A percentile compares a stretch with the other conserved stretches of the same genome.
Conservation (phyloP, 345 rosid genomes). For the Eucalyptus caleyi region DNA sequence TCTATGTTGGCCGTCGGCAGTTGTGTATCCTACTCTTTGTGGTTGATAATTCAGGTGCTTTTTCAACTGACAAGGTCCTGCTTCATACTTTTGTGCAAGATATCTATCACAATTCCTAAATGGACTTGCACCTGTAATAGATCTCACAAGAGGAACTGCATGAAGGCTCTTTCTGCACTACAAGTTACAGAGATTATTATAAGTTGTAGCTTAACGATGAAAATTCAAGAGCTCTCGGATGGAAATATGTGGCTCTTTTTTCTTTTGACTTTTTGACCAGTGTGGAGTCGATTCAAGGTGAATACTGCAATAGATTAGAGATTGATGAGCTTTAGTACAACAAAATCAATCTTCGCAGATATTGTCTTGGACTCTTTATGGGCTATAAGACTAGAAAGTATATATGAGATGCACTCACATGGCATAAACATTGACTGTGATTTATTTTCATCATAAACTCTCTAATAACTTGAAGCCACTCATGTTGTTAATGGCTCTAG, state of each 20-base stretch:
- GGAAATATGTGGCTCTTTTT: not conserved
- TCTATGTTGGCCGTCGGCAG: constrained; percentile 1
- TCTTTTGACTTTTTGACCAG: not conserved
- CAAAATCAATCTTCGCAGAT: not conserved
- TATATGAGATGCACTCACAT: not conserved
- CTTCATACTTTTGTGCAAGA: not conserved
- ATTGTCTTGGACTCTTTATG: not conserved
- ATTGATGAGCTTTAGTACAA: not conserved
- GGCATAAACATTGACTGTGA: not conserved
- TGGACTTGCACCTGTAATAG: not conserved
- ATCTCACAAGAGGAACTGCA: not conserved
- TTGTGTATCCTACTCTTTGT: constrained; percentile 16
- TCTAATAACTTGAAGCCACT: not conserved
- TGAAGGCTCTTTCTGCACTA: not conserved
- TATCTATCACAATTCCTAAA: not conserved
- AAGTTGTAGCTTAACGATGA: not conserved
- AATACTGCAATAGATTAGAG: not conserved
- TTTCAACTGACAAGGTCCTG: not conserved
- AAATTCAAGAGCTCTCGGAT: not conserved
- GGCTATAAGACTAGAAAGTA: not conserved
- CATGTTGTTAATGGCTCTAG: not conserved
- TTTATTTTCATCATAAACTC: not conserved
- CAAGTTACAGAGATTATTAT: not conserved
- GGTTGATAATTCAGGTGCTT: constrained; percentile 35
- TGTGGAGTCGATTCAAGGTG: not conserved